A percentile compares a stretch with the other conserved stretches of the same genome.
These are phyloP conservation scores for Zymoseptoria pseudotritici DNA, from an alignment of 2,329 filamentous ascomycete species.

Conservation along the genomic window DNA sequence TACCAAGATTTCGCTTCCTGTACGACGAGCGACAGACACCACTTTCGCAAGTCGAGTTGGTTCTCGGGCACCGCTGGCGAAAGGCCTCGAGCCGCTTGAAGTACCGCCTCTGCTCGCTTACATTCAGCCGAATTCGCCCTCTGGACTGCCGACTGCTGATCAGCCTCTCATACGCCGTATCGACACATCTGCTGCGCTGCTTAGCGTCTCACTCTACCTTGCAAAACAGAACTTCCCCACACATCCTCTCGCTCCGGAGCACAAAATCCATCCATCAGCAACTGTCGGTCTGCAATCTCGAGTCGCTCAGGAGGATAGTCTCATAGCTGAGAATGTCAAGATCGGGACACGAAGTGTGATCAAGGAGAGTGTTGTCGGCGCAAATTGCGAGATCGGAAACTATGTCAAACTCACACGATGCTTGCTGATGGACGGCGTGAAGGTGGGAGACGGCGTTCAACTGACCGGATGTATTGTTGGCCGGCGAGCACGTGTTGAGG, in stretches of 20 bases:
- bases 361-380: constrained; percentile 83
- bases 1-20: constrained; percentile 43
- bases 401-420: constrained; percentile 84
- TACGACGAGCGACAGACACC: constrained; percentile 28
- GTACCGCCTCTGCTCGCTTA: constrained; percentile 76
- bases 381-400: constrained; percentile 76
- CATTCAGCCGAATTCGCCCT: constrained; percentile 52
- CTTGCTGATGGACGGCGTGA: constrained; percentile 84
- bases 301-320: constrained; percentile 71
- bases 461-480: constrained; percentile 84
- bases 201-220: constrained; percentile 74
- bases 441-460: constrained; percentile 75
- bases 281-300: constrained; percentile 74
- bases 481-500: constrained; percentile 72
- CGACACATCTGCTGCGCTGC: constrained; percentile 74
- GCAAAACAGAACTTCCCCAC: constrained; percentile 66
- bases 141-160: constrained; percentile 37
- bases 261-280: constrained; percentile 76
- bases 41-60: constrained; percentile 30
- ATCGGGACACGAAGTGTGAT: constrained; percentile 86
- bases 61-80: constrained; percentile 5
- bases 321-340: constrained; percentile 82
- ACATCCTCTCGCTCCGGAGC: constrained; percentile 62
- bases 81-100: constrained; percentile 28
- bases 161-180: constrained; percentile 72